Evolutionary conservation across 306 rosid species (phyloP).

Genomic region (cucumber (Cucumis sativus)): Cucumber_9930_V3 NC_026656.2:3518501-3519000

Average conservation of each 20-base stretch:
- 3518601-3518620: too few species aligned
- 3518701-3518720: background rate
- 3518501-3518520: too few species aligned
- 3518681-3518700: slow-evolving; percentile 1
- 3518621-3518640: too few species aligned
- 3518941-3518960: background rate
- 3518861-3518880: background rate
- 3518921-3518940: slow-evolving; percentile 18
- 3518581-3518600: too few species aligned
- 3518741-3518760: slow-evolving; percentile 1
- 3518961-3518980: slow-evolving; percentile 22
- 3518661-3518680: background rate
- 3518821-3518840: background rate
- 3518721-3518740: slow-evolving; percentile 4
- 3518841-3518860: slow-evolving; percentile 3
- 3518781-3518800: background rate
- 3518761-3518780: slow-evolving; percentile 1
- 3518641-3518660: background rate
- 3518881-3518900: background rate
- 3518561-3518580: too few species aligned
- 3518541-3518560: too few species aligned
- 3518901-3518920: slow-evolving; percentile 44
- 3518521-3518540: too few species aligned
- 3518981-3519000: slow-evolving; percentile 34
- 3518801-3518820: background rate